Evolutionary conservation across 78 protist species (phyloP), one percentile per base, ranked within the genome.

Genomic region (Reticulomyxa filosa): DNA sequence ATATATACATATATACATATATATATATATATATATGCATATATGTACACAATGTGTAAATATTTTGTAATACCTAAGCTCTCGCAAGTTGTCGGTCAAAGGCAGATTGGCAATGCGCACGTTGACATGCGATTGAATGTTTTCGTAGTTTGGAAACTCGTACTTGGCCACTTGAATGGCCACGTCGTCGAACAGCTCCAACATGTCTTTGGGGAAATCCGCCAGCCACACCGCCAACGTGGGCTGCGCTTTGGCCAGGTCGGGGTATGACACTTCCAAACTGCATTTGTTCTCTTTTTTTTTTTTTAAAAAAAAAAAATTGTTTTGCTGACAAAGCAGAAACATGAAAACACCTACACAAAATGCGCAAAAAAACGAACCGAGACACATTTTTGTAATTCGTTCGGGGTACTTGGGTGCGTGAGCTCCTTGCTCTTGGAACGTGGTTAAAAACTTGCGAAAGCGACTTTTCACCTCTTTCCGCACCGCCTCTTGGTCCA

Each of bases 81-180:
- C 93, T 5, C 97, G 74, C n/a, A 93, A 74, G 8, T 81, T 30
- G 66, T 90, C 93, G 17, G 46, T 46, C 5, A 77, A 33, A 2
- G 97, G 96, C 2, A 90, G 56, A 26, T 87, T 83, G 10, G 83
- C 32, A 46, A 95, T 71, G 33, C 99, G 88, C 38, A 95, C 95
- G 46, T 17, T 42, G 3, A 70, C 17, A n/a, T 32, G 1, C 17
- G 1, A 2, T 26, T 0, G 39, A 46, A 82, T 73, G 36, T n/a
- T 2, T 1, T 2, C 35, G 77, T 85, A 85, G 22, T 75, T 4
- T 0, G 79, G 85, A 57, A 32, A 80, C 65, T 26, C 7, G 26
- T 0, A 29, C 4, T 10, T 65, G 30, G 56, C 67, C 0, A 55
- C 36, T 25, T 27, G 42, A 72, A 53, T 36, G 38, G 64, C 83